Evolutionary conservation across 495 filamentous ascomycete species (phyloP).

Genomic region (Massariosphaeria phaeospora): DNA sequence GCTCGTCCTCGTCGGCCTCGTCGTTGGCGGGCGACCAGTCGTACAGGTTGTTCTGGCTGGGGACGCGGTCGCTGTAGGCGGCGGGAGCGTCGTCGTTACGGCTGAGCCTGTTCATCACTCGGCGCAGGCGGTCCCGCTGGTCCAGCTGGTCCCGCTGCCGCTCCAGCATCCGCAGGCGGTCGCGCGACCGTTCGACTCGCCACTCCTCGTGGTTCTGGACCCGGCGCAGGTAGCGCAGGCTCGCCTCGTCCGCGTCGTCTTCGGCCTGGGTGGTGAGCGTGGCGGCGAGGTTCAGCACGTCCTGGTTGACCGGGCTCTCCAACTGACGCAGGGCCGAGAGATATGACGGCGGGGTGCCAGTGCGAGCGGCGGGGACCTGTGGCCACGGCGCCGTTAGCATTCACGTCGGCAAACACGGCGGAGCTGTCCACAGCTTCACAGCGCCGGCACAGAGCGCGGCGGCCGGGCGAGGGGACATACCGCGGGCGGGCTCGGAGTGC

Average conservation of each 20-base stretch:
- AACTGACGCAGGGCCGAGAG: constrained; percentile 37
- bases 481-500: constrained; percentile 22
- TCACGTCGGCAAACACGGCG: not conserved
- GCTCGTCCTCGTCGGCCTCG: constrained; percentile 50
- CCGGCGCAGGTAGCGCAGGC: constrained; percentile 52
- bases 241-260: constrained; percentile 49
- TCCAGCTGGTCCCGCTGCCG: constrained; percentile 21
- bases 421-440: not conserved
- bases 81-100: constrained; percentile 33
- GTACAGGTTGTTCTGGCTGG: constrained; percentile 50
- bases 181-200: constrained; percentile 29
- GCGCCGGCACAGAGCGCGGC: not conserved
- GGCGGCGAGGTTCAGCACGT: constrained; percentile 47
- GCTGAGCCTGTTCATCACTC: constrained; percentile 37
- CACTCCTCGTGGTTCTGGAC: constrained; percentile 38
- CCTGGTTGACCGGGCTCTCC: constrained; percentile 37
- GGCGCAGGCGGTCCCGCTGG: constrained; percentile 33
- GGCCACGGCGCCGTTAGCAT: constrained; percentile 5
- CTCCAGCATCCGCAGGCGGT: constrained; percentile 20
- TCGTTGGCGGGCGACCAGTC: constrained; percentile 55
- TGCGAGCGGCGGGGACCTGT: constrained; percentile 24
- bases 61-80: constrained; percentile 48
- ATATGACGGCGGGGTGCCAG: constrained; percentile 36
- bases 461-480: constrained; percentile 1
- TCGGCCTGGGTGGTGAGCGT: constrained; percentile 46